Conservation (phyloP, 768 basidiomycete genomes). For the Sistotremastrum niveocremeum region DNA sequence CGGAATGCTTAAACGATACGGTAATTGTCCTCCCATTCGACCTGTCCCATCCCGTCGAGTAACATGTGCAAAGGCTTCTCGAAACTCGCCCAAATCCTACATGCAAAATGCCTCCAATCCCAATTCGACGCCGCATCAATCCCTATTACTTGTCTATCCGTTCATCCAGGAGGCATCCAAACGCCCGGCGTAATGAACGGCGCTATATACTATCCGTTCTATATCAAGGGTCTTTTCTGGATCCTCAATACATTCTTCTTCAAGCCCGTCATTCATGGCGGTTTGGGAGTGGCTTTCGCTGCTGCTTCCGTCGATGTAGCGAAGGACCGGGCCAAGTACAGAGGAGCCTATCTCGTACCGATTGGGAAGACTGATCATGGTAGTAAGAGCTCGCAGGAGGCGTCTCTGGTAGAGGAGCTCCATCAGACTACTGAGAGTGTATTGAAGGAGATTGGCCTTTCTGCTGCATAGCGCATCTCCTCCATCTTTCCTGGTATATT, state of each 20-base stretch:
- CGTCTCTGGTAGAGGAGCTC: too few relatives aligned
- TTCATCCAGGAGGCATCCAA: conserved; percentile 29
- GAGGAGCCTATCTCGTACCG: conserved; percentile 10
- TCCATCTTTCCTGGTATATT: too few relatives aligned
- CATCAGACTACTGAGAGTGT: too few relatives aligned
- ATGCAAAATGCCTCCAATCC: conserved; percentile 12
- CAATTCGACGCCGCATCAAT: conserved; percentile 16
- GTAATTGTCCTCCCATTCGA: background rate
- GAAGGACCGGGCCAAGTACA: conserved; percentile 9
- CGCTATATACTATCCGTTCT: too few relatives aligned
- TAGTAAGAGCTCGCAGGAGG: too few relatives aligned
- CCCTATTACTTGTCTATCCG: conserved; percentile 25
- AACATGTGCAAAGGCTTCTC: conserved; percentile 18
- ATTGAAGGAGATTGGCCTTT: too few relatives aligned
- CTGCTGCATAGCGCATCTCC: too few relatives aligned
- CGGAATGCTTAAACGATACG: background rate
- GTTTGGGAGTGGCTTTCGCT: conserved; percentile 5
- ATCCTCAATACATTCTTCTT: too few relatives aligned
- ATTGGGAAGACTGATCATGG: conserved; percentile 3
- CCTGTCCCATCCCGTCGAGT: too few relatives aligned
- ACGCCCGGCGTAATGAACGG: conserved; percentile 9
- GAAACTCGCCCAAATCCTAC: conserved; percentile 13
- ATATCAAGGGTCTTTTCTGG: too few relatives aligned
- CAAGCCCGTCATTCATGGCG: too few relatives aligned
- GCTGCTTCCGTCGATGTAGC: conserved; percentile 9